Evolutionary conservation across 2,329 filamentous ascomycete genomes (phyloP).

Genomic region (Nemania diffusa): DNA sequence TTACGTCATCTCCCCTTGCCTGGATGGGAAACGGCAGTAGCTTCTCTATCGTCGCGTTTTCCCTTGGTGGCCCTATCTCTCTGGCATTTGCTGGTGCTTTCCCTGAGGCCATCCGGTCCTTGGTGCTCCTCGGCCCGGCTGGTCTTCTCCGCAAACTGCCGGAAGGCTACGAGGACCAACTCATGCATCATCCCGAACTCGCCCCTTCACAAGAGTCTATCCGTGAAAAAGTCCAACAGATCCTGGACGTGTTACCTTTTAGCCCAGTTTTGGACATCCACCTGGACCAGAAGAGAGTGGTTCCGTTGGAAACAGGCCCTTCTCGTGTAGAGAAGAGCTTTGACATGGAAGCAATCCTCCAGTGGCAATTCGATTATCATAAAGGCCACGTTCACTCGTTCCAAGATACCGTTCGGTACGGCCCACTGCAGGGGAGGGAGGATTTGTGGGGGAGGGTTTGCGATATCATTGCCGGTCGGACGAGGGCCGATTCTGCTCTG

Average conservation of each 20-base stretch:
- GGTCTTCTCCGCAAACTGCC: conserved; percentile 39
- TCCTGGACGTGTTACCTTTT: conserved; percentile 36
- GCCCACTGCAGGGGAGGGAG: conserved; percentile 34
- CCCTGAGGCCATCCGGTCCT: conserved; percentile 30
- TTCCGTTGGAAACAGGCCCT: conserved; percentile 19
- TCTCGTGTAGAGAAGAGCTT: conserved; percentile 38
- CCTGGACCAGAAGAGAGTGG: conserved; percentile 20
- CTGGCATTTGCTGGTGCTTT: conserved; percentile 36
- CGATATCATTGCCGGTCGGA: conserved; percentile 40
- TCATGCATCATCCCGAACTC: conserved; percentile 38
- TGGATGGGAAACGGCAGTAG: conserved; percentile 34
- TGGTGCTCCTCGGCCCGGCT: conserved; percentile 39
- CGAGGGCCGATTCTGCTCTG: conserved; percentile 33
- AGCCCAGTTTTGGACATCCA: conserved; percentile 29
- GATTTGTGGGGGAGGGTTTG: conserved; percentile 38
- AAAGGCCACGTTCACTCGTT: conserved; percentile 41
- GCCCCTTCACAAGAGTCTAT: conserved; percentile 34
- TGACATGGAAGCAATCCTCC: conserved; percentile 38
- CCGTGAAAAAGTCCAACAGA: conserved; percentile 39
- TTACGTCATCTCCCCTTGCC: conserved; percentile 37
- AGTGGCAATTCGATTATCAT: conserved; percentile 44
- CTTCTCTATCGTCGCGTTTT: conserved; percentile 40
- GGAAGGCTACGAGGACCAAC: conserved; percentile 37
- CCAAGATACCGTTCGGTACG: conserved; percentile 40
- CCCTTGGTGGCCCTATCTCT: conserved; percentile 40